Percentiles rank a stretch among this genome's conserved stretches.
phyloP scores from a whole-genome alignment of 106 monocot genomes.

The Apostasia shenzhenica region DNA sequence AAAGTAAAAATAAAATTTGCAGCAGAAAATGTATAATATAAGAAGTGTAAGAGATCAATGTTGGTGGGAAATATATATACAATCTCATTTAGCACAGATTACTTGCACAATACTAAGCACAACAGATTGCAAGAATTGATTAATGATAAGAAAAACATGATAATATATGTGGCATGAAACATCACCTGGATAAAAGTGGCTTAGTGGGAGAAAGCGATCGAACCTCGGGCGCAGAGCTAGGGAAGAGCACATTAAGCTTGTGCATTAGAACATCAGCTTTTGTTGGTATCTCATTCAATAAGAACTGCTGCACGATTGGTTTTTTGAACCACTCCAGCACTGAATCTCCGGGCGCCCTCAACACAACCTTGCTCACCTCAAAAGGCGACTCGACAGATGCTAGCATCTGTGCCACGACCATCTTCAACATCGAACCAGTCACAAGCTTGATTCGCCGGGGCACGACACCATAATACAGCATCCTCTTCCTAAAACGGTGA shows the following conservation, averaged over 20 bases:
- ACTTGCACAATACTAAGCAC: no score
- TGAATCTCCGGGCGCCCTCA: constrained; percentile 78
- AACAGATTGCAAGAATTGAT: no score
- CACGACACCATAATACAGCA: constrained; percentile 95
- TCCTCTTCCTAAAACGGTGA: constrained; percentile 97
- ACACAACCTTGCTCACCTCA: constrained; percentile 96
- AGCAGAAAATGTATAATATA: no score
- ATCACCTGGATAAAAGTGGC: constrained; percentile 21
- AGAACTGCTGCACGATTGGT: constrained; percentile 91
- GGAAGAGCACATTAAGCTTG: constrained; percentile 85
- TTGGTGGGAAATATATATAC: no score
- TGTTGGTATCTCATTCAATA: constrained; percentile 91
- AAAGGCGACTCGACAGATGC: constrained; percentile 78
- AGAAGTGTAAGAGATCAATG: no score
- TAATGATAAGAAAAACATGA: no score
- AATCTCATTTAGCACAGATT: no score
- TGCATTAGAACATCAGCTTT: constrained; percentile 87
- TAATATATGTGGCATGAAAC: background rate
- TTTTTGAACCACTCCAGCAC: constrained; percentile 98
- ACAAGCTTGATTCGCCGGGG: constrained; percentile 87
- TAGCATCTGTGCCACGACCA: constrained; percentile 83
- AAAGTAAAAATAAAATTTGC: no score
- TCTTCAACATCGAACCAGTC: constrained; percentile 76
- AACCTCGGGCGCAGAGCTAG: constrained; percentile 82
- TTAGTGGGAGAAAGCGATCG: constrained; percentile 47